Conservation (phyloP, 345 rosid genomes). For the Acer yangbiense region DNA sequence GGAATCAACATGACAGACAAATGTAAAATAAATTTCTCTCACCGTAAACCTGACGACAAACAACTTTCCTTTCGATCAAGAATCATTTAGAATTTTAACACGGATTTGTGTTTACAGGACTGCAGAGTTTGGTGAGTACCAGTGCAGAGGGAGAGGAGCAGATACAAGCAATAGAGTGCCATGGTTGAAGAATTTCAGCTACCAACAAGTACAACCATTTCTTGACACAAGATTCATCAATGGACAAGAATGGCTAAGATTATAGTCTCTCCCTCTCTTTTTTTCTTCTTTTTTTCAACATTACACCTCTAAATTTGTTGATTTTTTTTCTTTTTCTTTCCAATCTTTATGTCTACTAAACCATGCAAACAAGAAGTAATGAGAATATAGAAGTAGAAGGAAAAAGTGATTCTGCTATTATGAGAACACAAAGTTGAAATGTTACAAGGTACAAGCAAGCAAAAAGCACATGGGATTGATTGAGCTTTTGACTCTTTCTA, state of each 20-base stretch:
- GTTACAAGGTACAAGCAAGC: conserved; percentile 25
- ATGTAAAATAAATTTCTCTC: conserved; percentile 31
- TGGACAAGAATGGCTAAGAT: conserved; percentile 79
- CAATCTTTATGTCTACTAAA: too few species aligned
- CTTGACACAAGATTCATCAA: conserved; percentile 59
- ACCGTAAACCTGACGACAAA: not conserved
- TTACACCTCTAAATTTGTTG: not conserved
- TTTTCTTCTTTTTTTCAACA: not conserved
- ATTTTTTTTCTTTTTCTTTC: conserved; percentile 8
- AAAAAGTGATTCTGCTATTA: conserved; percentile 10
- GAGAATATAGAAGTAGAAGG: not conserved
- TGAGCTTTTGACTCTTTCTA: conserved; percentile 8
- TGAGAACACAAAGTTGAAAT: conserved; percentile 4
- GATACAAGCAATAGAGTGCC: conserved; percentile 56
- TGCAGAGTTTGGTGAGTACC: conserved; percentile 72
- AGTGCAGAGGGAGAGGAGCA: conserved; percentile 85
- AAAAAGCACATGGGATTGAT: conserved; percentile 13
- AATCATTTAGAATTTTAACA: not conserved
- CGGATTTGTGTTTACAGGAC: conserved; percentile 48
- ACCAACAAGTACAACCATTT: conserved; percentile 55
- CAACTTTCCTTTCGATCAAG: not conserved
- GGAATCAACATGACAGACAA: conserved; percentile 58
- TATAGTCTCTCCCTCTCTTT: conserved; percentile 23
- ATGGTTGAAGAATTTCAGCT: conserved; percentile 63
- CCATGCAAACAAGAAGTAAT: too few species aligned